Evolutionary conservation across 179 eudicot species (phyloP).

Genomic region (Heliamphora pulchella): DNA sequence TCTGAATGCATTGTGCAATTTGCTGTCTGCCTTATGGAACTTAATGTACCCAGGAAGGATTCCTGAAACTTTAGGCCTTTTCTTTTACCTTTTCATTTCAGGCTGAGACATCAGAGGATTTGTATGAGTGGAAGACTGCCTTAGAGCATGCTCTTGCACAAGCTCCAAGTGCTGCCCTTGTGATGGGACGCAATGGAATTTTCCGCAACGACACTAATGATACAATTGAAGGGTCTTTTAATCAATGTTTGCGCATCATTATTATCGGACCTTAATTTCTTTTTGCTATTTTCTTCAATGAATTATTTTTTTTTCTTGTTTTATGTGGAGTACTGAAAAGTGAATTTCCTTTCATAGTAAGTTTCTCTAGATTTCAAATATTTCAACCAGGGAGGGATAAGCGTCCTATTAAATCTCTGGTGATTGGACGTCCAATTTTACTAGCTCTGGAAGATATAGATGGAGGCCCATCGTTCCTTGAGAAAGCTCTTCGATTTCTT

Average conservation of each 20-base stretch:
- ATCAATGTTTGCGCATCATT: constrained; percentile 56
- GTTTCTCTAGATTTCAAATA: background rate
- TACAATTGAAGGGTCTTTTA: constrained; percentile 75
- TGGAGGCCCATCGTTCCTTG: constrained; percentile 96
- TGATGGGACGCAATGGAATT: constrained; percentile 97
- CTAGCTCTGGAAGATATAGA: constrained; percentile 96
- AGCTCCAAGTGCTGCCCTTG: constrained; percentile 99
- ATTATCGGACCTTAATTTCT: constrained; percentile 12
- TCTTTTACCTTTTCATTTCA: constrained; percentile 24
- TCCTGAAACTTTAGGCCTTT: background rate
- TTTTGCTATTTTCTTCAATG: background rate
- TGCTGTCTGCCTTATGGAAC: background rate
- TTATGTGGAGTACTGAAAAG: background rate
- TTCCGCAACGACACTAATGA: constrained; percentile 80
- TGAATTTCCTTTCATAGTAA: constrained; percentile 3
- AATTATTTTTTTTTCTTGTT: background rate
- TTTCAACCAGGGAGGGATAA: constrained; percentile 74
- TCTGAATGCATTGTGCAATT: background rate
- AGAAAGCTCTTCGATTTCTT: constrained; percentile 91
- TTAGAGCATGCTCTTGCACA: constrained; percentile 96
- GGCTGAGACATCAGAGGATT: constrained; percentile 96
- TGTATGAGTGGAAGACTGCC: constrained; percentile 97
- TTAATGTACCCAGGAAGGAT: background rate
- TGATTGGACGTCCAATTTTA: constrained; percentile 94
- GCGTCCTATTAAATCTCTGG: constrained; percentile 89